Base-by-base conservation (phyloP, 257 asterid species). In the Fraxinus pennsylvanica region DNA sequence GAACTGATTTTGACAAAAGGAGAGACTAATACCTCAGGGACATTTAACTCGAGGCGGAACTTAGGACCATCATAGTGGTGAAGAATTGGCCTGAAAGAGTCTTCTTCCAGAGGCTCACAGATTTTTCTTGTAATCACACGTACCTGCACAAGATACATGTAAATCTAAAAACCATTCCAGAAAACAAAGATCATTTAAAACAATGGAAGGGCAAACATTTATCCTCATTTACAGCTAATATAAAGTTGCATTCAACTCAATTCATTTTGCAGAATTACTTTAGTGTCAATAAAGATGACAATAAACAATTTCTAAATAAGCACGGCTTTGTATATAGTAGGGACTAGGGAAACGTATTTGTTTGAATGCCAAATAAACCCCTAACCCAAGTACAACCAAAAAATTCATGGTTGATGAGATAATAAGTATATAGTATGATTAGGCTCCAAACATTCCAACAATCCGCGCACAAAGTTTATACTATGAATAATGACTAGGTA, bases 41-140 rank as follows among this genome's bases (percentile, higher is more conserved):
- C 75, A 78, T 85, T 92, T 52, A 96, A 81, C 59, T 96, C 99
- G 0, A 96, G 99, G 15, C 99, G 97, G 88, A 96, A 96, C 82
- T 96, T 96, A 47, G 99, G 99, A 10, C 99, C 99, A 25, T 96
- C 99, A 63, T 96, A 96, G 79, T 96, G 99, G 82, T 96, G 98
- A 81, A 96, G 97, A 33, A 96, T 88, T 38, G 99, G 99, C 90
- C 99, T 85, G 90, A 96, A 96, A 0, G 98, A 87, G 78, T 96
- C 99, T 80, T 96, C 99, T 74, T 96, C 99, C 82, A 96, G 17
- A 1, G 99, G 99, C 75, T 96, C 97, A 13, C 97, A 96, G 30
- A 91, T 43, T 81, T 89, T 93, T 90, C 97, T 90, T 0, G 98
- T 93, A 5, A 91, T 72, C 0, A 93, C 97, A 4, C 93, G 91